Conservation (phyloP, 73 alveolate species). For the Loxodes magnus region DNA sequence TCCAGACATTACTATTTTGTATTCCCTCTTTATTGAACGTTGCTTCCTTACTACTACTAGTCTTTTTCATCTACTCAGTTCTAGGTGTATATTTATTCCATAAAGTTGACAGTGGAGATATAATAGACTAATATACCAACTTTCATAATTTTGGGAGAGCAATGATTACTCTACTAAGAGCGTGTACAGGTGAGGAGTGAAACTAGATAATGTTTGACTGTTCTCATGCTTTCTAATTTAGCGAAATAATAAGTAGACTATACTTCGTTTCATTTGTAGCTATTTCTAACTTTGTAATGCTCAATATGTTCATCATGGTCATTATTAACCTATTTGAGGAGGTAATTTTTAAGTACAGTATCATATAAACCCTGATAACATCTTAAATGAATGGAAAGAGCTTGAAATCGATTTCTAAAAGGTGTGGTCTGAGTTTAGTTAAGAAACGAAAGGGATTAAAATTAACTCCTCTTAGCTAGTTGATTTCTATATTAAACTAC, state of each 20-base stretch:
- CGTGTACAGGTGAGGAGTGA: constrained; percentile 93
- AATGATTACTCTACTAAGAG: constrained; percentile 49
- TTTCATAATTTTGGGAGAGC: constrained; percentile 63
- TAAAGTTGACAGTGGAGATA: constrained; percentile 31
- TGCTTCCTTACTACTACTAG: constrained; percentile 60
- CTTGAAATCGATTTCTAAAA: constrained; percentile 16
- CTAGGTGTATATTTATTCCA: constrained; percentile 80
- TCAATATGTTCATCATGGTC: constrained; percentile 51
- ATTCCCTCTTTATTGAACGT: constrained; percentile 85
- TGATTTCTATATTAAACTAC: constrained; percentile 7
- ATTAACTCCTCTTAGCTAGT: constrained; percentile 9
- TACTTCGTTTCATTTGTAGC: constrained; percentile 24
- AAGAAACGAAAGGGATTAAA: constrained; percentile 8
- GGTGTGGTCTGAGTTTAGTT: constrained; percentile 22
- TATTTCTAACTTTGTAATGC: constrained; percentile 30
- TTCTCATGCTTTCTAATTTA: constrained; percentile 37
- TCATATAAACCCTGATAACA: constrained; percentile 41
- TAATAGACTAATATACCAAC: constrained; percentile 49
- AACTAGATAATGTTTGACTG: constrained; percentile 48
- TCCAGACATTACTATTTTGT: constrained; percentile 62
- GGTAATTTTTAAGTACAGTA: no score
- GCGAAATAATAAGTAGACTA: constrained; percentile 53
- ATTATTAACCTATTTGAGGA: constrained; percentile 51
- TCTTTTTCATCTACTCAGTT: constrained; percentile 73
- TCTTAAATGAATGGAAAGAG: constrained; percentile 32